Evolutionary conservation across 148 eudicot genomes (phyloP), one percentile per base, ranked within the genome.

Genomic region (Persicaria tinctoria): DNA sequence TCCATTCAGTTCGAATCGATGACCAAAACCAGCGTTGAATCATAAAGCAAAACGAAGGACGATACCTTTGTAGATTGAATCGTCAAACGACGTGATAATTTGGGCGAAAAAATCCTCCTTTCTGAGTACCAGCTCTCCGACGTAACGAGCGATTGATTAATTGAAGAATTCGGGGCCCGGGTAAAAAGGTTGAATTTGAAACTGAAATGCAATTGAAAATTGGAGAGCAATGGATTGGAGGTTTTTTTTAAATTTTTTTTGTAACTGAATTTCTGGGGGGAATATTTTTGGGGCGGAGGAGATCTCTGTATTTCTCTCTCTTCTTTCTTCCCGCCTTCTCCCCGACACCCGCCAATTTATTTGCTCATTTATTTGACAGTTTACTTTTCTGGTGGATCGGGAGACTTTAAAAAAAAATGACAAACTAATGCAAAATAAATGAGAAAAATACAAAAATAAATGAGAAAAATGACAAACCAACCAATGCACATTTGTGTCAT

Each of bases 31-130:
- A 17, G 32, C 7, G 63, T 18, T 32, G 57, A 54, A 57, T 57
- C 27, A 18, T 17, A 9, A 18, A 18, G 32, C 27, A 57, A 57
- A 17, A 12, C 1, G 63, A 57, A 57, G 6, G 70, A 11, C 27
- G 6, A 66, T 66, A 66, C 70, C 70, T 66, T 66, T 13, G 70
- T 13, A 66, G 6, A 18, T 66, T 4, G 48, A 66, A 66, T 66
- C 48, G 47, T 5, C 13, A 66, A 16, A 63, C 46, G 68, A 11
- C 6, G 45, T 8, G 68, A 41, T 1, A 66, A 44, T 66, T 32
- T 66, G 48, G 70, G 47, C 47, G 48, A 41, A 66, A 66, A 32
- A 66, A 66, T 66, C 18, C 17, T 12, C 47, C 70, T 66, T 41
- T 66, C 48, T 44, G 70, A 38, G 14, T 1, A 14, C 14, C 23